Evolutionary conservation across 2,329 filamentous ascomycete genomes (phyloP), one percentile per base, ranked within the genome.

Genomic region (Sclerotinia trifoliorum): DNA sequence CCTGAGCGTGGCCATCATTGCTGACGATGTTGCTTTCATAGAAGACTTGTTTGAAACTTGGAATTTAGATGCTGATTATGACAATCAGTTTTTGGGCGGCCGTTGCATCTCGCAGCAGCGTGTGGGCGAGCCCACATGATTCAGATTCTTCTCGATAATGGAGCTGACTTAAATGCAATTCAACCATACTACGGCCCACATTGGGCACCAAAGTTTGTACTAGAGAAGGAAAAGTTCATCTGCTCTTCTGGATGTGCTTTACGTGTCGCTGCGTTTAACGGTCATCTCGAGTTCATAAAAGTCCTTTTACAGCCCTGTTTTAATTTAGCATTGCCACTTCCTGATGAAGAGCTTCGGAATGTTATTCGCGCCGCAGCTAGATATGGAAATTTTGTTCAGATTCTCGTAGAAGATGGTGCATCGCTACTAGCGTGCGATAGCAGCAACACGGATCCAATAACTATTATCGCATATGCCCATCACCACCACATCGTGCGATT

Each of bases 401-500:
- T 46, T 60, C 57, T 60, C 6, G 1, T 60, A 2, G 39, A 60
- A 6, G 15, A 46, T 46, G 57, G n/a, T 24, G 57, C 35, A 10
- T 32, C n/a, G 24, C 17, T 52, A 15, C 35, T 39, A 39, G 10
- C 11, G 1, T 39, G 35, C 11, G 2, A 39, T 39, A 29, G 26
- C 24, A 24, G 26, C 24, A 46, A 6, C 26, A 15, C n/a, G 26
- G 2, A 29, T 44, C 4, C 21, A 26, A 8, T 60, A 8, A n/a
- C 5, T 2, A 26, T 46, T 2, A 24, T 21, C n/a, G 15, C 35
- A 29, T 42, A 24, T 19, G 13, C 2, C 21, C 21, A 42, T 24
- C 57, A 60, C n/a, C 56, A 60, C 35, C 56, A 60, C 26, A 60
- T 42, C 21, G 29, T 26, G 39, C 57, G 39, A 26, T 17, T 60